A percentile compares a stretch with the other conserved stretches of the same genome.
These are phyloP conservation scores for Candida morakotiae DNA, from an alignment of 805 yeast genomes.

Conservation along the genomic window DNA sequence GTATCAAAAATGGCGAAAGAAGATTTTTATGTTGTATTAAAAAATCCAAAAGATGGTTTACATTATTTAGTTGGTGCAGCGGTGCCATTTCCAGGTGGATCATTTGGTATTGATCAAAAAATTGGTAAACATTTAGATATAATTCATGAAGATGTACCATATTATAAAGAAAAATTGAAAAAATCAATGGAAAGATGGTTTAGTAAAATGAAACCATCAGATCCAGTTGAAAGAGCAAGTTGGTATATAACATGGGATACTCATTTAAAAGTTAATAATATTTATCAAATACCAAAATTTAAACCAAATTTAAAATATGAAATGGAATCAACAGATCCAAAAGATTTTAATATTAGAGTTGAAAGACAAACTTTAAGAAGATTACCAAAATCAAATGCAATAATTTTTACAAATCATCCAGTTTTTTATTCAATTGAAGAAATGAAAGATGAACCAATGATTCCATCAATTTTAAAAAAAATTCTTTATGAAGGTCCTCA, in stretches of 20 bases:
- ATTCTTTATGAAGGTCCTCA: slow-evolving; percentile 65
- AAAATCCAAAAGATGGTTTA: slow-evolving; percentile 48
- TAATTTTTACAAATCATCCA: slow-evolving; percentile 74
- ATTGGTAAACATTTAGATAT: slow-evolving; percentile 59
- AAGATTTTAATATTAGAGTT: slow-evolving; percentile 61
- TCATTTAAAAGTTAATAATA: slow-evolving; percentile 50
- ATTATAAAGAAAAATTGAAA: slow-evolving; percentile 60
- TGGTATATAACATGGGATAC: slow-evolving; percentile 78
- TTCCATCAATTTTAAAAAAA: slow-evolving; percentile 69
- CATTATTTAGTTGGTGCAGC: slow-evolving; percentile 72
- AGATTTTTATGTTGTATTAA: slow-evolving; percentile 63
- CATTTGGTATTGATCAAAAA: slow-evolving; percentile 58
- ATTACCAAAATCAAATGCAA: slow-evolving; percentile 60
- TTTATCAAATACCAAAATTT: slow-evolving; percentile 51
- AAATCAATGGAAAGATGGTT: slow-evolving; percentile 75
- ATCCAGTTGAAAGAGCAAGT: slow-evolving; percentile 69
- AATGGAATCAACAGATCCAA: slow-evolving; percentile 37
- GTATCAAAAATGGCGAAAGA: slow-evolving; percentile 71
- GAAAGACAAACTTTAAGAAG: slow-evolving; percentile 71
- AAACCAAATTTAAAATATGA: slow-evolving; percentile 27
- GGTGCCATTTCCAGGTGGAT: slow-evolving; percentile 78
- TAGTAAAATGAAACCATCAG: slow-evolving; percentile 52
- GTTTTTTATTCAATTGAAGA: slow-evolving; percentile 76
- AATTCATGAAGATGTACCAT: slow-evolving; percentile 68
- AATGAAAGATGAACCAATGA: slow-evolving; percentile 72